Conservation (phyloP, 1,284 basidiomycete species). For the Trichosporon sp. region DNA sequence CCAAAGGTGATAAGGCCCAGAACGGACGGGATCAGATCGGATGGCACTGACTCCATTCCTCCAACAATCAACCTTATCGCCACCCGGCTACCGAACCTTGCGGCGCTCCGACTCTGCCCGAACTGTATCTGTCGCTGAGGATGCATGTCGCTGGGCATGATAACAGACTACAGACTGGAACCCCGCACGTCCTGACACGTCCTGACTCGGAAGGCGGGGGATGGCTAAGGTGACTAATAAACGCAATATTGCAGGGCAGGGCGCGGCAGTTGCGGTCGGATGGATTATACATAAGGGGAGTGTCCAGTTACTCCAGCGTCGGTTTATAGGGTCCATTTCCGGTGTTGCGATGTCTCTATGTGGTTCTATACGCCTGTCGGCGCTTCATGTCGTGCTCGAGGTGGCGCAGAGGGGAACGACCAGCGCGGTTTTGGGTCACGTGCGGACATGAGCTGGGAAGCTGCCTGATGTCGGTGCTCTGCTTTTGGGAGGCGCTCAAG, state of each 20-base stretch:
- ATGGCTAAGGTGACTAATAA: background rate
- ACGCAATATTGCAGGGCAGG: background rate
- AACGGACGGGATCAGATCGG: background rate
- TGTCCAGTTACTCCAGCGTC: background rate
- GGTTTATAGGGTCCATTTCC: background rate
- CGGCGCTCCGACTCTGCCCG: conserved; percentile 2
- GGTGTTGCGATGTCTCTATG: conserved; percentile 8
- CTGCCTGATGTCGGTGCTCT: no score
- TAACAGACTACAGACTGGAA: background rate
- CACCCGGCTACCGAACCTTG: background rate
- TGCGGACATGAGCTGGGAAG: background rate
- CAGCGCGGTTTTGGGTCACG: background rate
- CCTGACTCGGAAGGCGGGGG: background rate
- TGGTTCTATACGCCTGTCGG: background rate
- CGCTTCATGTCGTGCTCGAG: no score
- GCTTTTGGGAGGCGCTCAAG: background rate
- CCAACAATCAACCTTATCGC: background rate
- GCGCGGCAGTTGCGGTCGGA: background rate
- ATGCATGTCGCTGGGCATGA: background rate
- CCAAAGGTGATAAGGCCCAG: background rate
- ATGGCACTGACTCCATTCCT: no score
- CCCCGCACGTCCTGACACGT: background rate
- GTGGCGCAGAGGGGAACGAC: no score
- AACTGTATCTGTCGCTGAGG: background rate
- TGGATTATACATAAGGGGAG: background rate